These are phyloP conservation scores for Massariosphaeria phaeospora DNA, from an alignment of 495 filamentous ascomycete species.

Conservation along the genomic window DNA sequence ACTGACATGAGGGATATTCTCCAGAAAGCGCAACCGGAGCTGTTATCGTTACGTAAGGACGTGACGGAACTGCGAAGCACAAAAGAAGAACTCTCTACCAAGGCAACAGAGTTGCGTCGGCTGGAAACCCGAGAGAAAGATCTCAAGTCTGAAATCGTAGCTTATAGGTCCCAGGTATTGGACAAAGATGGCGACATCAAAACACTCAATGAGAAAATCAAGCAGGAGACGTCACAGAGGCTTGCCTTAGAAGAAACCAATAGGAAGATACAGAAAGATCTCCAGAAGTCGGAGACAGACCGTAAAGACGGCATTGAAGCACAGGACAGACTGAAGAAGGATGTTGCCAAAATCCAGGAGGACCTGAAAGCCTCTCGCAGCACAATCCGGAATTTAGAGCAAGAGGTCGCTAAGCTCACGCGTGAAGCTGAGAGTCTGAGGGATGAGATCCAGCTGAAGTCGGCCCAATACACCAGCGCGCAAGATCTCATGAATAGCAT, in stretches of 20 bases:
- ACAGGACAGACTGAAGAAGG: conserved; percentile 60
- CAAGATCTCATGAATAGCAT: conserved; percentile 83
- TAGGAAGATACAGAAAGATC: conserved; percentile 63
- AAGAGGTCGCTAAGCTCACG: conserved; percentile 58
- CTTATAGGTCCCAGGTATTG: conserved; percentile 60
- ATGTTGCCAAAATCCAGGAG: conserved; percentile 65
- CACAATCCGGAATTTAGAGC: conserved; percentile 65
- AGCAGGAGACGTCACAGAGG: conserved; percentile 66
- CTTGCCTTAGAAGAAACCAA: conserved; percentile 71
- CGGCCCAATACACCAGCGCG: conserved; percentile 75
- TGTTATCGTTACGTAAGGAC: conserved; percentile 69
- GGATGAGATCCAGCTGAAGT: conserved; percentile 80
- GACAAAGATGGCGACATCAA: conserved; percentile 75
- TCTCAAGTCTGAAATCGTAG: conserved; percentile 63
- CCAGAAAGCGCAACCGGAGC: conserved; percentile 80
- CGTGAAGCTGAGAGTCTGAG: conserved; percentile 61
- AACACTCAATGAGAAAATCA: conserved; percentile 66
- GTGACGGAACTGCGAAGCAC: conserved; percentile 62
- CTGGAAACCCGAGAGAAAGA: conserved; percentile 79
- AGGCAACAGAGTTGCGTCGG: conserved; percentile 61
- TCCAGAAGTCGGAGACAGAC: conserved; percentile 68
- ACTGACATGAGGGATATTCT: conserved; percentile 71
- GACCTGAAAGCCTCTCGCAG: conserved; percentile 60
- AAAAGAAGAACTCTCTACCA: conserved; percentile 66
- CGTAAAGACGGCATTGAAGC: conserved; percentile 70